These are phyloP conservation scores for Microsporum ferrugineum DNA, from an alignment of 2,329 filamentous ascomycete genomes.

Conservation along the genomic window DNA sequence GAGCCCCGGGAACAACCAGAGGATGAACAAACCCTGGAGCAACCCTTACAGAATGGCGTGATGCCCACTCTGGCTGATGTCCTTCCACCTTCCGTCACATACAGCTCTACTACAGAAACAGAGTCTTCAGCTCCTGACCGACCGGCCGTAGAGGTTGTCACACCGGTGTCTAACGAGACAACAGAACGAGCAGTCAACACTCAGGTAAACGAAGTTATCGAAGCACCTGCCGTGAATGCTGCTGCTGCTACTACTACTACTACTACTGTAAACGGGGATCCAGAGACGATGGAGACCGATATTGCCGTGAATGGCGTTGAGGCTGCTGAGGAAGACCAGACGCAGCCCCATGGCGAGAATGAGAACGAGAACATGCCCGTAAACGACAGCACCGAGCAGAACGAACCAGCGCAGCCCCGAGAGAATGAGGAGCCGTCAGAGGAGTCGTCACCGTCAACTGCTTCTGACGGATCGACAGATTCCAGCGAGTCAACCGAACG, in stretches of 20 bases:
- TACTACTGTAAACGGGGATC: neutral
- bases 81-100: conserved; percentile 1
- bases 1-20: neutral
- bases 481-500: conserved; percentile 9
- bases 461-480: conserved; percentile 6
- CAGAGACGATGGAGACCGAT: neutral
- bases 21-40: neutral
- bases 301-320: conserved; percentile 5
- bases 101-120: conserved; percentile 1
- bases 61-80: conserved; percentile 7
- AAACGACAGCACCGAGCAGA: neutral
- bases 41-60: conserved; percentile 1
- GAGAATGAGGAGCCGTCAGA: conserved; percentile 7
- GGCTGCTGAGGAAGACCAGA: neutral
- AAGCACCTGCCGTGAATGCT: neutral
- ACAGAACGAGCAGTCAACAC: neutral
- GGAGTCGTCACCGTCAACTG: conserved; percentile 9
- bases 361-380: neutral
- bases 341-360: neutral
- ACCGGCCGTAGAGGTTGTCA: conserved; percentile 3
- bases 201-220: neutral
- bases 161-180: neutral
- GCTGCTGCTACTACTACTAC: neutral
- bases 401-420: neutral
- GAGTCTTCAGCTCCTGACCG: conserved; percentile 11